Base-by-base conservation (phyloP, 371 early-diverging fungal species). In the Mucor indicus region DNA sequence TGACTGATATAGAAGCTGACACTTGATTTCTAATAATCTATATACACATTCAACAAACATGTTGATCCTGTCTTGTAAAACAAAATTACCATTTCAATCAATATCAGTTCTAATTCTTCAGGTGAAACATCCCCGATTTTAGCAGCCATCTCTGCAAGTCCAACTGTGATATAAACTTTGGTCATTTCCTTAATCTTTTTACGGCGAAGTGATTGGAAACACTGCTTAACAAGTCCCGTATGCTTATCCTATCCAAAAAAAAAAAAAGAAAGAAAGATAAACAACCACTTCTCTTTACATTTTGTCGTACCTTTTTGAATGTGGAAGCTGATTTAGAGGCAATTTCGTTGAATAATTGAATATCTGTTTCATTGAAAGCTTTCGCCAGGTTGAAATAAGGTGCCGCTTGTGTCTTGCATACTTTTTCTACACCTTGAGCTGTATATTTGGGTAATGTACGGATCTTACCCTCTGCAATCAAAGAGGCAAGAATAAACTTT, bases 101-200 rank as follows among this genome's bases (percentile, higher is more conserved):
- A 48, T 22, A 63, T 57, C 8, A 40, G 38, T 47, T 82, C 84
- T 3, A 77, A 67, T 31, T 62, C 64, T 15, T 50, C 16, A 19
- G 53, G 41, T n/a, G 67, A 48, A 9, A 54, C 24, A 2, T 24
- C 31, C 3, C 53, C 71, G 64, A 58, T 80, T 62, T 45, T 76
- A 11, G 22, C 62, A 48, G 85, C 79, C 62, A 91, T 87, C 48
- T 90, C 89, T 23, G 57, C 48, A 24, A 93, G 49, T 9, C 85
- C 80, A 16, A 91, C 70, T 16, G 89, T 90, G 36, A 89, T 54
- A 53, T 90, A 90, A 0, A 91, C 89, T 33, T 86, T 67, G 0
- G 90, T 87, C 43, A 93, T 64, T 41, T 79, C 74, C 53, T 80
- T 80, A 41, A 93, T 87, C 29, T 72, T 81, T 29, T 79, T 75